Evolutionary conservation across 75 land plant genomes (phyloP), one percentile per base, ranked within the genome.

Genomic region (Pinus taeda): DNA sequence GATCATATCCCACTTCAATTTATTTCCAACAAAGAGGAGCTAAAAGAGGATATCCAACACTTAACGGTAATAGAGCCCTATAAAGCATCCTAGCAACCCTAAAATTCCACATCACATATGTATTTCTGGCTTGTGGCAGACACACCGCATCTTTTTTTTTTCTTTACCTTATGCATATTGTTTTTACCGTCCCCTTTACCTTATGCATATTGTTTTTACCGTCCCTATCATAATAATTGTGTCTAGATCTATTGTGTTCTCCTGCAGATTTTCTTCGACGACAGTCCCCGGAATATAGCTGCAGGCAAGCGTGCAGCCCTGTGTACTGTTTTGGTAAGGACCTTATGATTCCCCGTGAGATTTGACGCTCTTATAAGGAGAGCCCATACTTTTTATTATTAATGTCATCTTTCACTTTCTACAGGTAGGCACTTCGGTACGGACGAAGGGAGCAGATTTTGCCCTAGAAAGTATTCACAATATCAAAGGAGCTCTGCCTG

Each of bases 211-310:
- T n/a, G 18, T 66, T 37, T 5, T 18, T 1, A 45, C 8, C 4
- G 49, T 42, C 7, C 49, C 7, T 42, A 45, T 45, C 8, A 45
- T 8, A 45, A 45, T 45, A 45, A 45, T 45, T 21, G 18, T 69
- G 53, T 60, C 18, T 8, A 17, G 36, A n/a, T n/a, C 2, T 56
- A 33, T 15, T 24, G 15, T 76, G 5, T 20, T 76, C 22, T 15
- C 60, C 42, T 81, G 80, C 82, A 81, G 82, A 80, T 83, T 55
- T 83, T 76, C 61, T 83, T 83, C 74, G 85, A 83, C 72, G 85
- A 83, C 78, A 81, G 83, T 81, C 56, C 79, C 15, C 64, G 85
- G 45, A 83, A 83, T 67, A 81, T 83, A 59, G 64, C 72, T 33
- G 84, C 69, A 66, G 85, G 79, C n/a, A 83, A 83, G 33, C 15